A percentile compares a stretch with the other conserved stretches of the same genome.
phyloP scores from a whole-genome alignment of 768 basidiomycete species.

The Termitomyces sp. region DNA sequence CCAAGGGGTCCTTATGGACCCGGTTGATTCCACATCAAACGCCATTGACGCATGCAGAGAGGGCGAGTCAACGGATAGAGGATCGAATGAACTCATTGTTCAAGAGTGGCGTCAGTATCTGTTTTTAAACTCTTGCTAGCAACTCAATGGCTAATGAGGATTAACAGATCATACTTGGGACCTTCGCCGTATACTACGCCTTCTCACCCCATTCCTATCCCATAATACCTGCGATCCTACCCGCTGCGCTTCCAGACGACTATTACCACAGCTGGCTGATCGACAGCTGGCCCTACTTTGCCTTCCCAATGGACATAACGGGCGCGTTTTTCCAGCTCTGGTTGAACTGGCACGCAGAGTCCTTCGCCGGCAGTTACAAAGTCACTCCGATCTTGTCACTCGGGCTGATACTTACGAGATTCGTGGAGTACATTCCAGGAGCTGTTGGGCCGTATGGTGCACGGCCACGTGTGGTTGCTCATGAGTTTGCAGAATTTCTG shows the following conservation, averaged over 20 bases:
- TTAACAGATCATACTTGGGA: constrained; percentile 7
- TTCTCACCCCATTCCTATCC: constrained; percentile 3
- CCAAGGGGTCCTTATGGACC: constrained; percentile 1
- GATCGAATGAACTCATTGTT: constrained; percentile 8
- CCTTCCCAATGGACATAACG: constrained; percentile 6
- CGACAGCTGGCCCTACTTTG: constrained; percentile 6
- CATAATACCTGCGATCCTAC: constrained; percentile 7
- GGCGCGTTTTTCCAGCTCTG: constrained; percentile 17
- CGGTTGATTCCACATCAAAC: constrained; percentile 17
- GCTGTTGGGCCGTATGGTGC: constrained; percentile 7
- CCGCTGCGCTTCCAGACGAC: constrained; percentile 1
- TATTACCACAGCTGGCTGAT: constrained; percentile 3
- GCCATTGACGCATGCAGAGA: constrained; percentile 22
- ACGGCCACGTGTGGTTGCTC: constrained; percentile 4
- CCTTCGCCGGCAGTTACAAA: constrained; percentile 20
- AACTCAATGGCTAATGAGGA: neutral
- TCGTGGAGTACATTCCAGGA: constrained; percentile 5
- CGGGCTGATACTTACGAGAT: neutral
- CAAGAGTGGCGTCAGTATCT: constrained; percentile 7
- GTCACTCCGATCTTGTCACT: neutral
- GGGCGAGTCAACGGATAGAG: constrained; percentile 20
- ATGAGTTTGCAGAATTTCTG: neutral
- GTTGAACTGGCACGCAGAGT: constrained; percentile 16
- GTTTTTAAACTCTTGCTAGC: neutral
- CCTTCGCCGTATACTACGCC: constrained; percentile 2